Conservation (phyloP, 371 early-diverging fungal species). For the Syncephalastrum sp. region DNA sequence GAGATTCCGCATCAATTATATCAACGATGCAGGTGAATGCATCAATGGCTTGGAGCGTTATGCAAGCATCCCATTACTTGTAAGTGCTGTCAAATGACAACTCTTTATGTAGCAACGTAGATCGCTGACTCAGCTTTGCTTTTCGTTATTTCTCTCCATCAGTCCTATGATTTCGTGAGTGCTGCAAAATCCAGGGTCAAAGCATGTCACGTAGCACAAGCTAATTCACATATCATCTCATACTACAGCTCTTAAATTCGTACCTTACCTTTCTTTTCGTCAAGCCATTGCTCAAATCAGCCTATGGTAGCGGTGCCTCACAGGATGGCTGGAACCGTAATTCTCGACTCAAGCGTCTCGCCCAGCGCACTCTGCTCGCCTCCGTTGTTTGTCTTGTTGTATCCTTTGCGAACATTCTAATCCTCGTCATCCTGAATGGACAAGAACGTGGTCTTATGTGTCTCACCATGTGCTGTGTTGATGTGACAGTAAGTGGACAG, state of each 20-base stretch:
- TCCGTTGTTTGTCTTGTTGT: constrained; percentile 48
- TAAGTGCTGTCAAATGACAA: constrained; percentile 11
- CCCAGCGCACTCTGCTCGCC: constrained; percentile 49
- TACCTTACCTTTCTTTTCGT: constrained; percentile 55
- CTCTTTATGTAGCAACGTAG: too few relatives aligned
- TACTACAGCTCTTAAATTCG: constrained; percentile 34
- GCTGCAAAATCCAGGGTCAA: constrained; percentile 1
- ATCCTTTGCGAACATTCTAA: constrained; percentile 47
- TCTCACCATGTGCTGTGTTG: constrained; percentile 52
- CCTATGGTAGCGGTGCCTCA: constrained; percentile 28
- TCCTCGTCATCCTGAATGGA: constrained; percentile 46
- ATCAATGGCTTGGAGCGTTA: constrained; percentile 48
- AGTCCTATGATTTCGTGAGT: constrained; percentile 46
- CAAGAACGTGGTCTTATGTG: constrained; percentile 55
- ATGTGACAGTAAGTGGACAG: constrained; percentile 45
- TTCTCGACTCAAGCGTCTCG: constrained; percentile 41
- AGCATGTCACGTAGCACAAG: neutral
- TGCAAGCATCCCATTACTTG: constrained; percentile 51
- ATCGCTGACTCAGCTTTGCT: neutral
- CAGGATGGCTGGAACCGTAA: constrained; percentile 43
- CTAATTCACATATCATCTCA: neutral
- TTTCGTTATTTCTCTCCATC: neutral
- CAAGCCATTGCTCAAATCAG: constrained; percentile 29
- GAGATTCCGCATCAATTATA: constrained; percentile 36
- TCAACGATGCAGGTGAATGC: constrained; percentile 45